These are phyloP conservation scores for Hypoxylon intermedium DNA, from an alignment of 495 filamentous ascomycete species.

Conservation along the genomic window DNA sequence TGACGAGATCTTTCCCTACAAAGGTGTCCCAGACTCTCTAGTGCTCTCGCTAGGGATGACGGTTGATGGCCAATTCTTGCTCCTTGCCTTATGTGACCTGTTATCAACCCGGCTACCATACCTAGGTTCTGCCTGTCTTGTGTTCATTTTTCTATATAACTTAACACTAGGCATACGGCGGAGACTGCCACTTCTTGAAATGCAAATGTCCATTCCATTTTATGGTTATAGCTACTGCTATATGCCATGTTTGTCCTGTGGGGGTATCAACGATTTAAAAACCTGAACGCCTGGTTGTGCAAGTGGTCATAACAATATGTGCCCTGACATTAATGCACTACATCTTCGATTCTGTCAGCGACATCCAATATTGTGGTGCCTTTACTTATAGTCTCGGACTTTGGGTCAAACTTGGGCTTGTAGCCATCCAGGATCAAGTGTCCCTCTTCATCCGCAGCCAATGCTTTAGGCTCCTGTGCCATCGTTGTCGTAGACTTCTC, in stretches of 20 bases:
- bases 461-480: slow-evolving; percentile 43
- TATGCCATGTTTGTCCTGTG: too few species aligned
- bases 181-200: too few species aligned
- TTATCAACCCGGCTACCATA: slow-evolving; percentile 6
- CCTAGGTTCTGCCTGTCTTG: slow-evolving; percentile 1
- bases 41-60: slow-evolving; percentile 65
- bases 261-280: slow-evolving; percentile 28
- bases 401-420: slow-evolving; percentile 43
- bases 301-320: slow-evolving; percentile 1
- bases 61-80: slow-evolving; percentile 87
- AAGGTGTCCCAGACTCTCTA: slow-evolving; percentile 90
- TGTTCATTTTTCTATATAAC: too few species aligned
- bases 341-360: not conserved
- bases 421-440: slow-evolving; percentile 60
- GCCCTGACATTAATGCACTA: not conserved
- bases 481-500: slow-evolving; percentile 52
- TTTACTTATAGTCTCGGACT: slow-evolving; percentile 10
- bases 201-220: too few species aligned
- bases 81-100: slow-evolving; percentile 30
- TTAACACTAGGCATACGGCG: not conserved
- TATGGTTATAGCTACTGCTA: too few species aligned
- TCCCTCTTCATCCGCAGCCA: slow-evolving; percentile 41
- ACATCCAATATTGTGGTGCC: not conserved
- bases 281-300: slow-evolving; percentile 29
- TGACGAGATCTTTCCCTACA: slow-evolving; percentile 67